These are phyloP conservation scores for Tetracladium setigerum DNA, from an alignment of 495 filamentous ascomycete genomes.

Conservation along the genomic window DNA sequence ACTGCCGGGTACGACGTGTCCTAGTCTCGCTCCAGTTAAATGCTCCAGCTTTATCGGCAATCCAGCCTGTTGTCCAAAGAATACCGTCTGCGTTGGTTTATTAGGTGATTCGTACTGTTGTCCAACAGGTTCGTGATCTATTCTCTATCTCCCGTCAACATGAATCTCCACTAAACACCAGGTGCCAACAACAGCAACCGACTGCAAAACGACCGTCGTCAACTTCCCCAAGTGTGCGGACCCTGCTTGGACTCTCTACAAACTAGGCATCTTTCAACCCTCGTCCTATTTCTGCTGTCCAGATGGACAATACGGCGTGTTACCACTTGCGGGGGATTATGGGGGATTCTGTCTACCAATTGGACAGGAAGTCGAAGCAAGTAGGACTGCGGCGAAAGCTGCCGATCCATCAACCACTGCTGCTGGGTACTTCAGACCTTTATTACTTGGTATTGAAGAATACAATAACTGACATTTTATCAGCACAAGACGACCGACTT, in stretches of 20 bases:
- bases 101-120: conserved; percentile 3
- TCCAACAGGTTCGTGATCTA: conserved; percentile 4
- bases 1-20: conserved; percentile 12
- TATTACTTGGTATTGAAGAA: no score
- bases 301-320: conserved; percentile 7
- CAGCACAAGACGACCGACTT: background rate
- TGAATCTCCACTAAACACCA: background rate
- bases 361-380: conserved; percentile 1
- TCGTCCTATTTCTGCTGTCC: conserved; percentile 9
- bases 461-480: background rate
- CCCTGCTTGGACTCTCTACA: conserved; percentile 12
- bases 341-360: conserved; percentile 3
- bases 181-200: background rate
- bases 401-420: background rate
- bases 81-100: conserved; percentile 2
- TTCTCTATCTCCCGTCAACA: background rate
- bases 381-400: background rate
- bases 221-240: conserved; percentile 14
- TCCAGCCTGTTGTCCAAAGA: conserved; percentile 10
- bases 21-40: conserved; percentile 3
- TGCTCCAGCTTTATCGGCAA: conserved; percentile 1
- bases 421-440: background rate
- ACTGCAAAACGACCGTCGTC: conserved; percentile 3
- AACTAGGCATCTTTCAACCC: background rate
- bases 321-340: conserved; percentile 1